These are phyloP conservation scores for Sphaerulina populicola DNA, from an alignment of 2,329 filamentous ascomycete genomes.

Conservation along the genomic window DNA sequence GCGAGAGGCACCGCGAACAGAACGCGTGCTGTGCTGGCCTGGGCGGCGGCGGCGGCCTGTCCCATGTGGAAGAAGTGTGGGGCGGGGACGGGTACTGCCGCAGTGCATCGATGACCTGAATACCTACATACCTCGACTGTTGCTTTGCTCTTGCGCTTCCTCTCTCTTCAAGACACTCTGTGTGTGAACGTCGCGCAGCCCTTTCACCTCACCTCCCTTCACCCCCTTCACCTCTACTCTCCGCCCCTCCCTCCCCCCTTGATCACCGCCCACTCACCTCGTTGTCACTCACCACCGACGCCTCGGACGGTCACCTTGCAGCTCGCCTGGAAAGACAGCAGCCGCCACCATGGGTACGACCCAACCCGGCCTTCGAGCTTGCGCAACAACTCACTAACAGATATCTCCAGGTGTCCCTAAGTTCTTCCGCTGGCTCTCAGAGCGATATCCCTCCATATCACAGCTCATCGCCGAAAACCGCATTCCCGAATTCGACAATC, in stretches of 20 bases:
- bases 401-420: conserved; percentile 66
- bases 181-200: conserved; percentile 14
- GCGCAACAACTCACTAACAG: conserved; percentile 2
- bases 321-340: conserved; percentile 28
- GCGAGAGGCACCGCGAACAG: not conserved
- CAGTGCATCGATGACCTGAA: too few species aligned
- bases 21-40: not conserved
- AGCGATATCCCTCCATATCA: conserved; percentile 96
- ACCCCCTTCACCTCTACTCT: conserved; percentile 2
- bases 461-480: conserved; percentile 97
- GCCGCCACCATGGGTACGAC: conserved; percentile 31
- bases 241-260: not conserved
- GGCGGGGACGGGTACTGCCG: too few species aligned
- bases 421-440: conserved; percentile 98
- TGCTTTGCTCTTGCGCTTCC: conserved; percentile 14
- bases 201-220: not conserved
- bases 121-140: conserved; percentile 10
- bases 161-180: conserved; percentile 9
- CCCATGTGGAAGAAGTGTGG: too few species aligned
- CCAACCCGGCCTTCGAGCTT: not conserved
- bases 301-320: conserved; percentile 11
- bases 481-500: conserved; percentile 96
- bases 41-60: not conserved
- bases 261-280: conserved; percentile 1
- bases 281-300: conserved; percentile 4